Percentiles rank a stretch among this genome's conserved stretches.
phyloP scores from a whole-genome alignment of 257 asterid species.

The Gynochthodes officinalis region DNA sequence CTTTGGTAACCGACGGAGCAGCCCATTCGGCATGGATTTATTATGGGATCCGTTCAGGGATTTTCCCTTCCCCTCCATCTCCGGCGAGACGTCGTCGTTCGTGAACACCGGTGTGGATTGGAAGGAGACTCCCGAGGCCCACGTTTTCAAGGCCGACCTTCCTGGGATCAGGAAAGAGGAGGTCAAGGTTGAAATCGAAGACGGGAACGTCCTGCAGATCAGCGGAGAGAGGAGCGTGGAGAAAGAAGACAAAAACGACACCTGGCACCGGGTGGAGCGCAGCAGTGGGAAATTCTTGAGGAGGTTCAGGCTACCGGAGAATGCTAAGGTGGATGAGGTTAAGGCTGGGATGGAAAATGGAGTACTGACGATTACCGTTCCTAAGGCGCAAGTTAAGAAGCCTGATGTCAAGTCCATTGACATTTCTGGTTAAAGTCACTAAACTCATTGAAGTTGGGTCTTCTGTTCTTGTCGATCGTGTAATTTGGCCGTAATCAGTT shows the following conservation, averaged over 20 bases:
- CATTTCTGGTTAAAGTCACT: conserved; percentile 12
- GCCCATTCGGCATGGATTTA: conserved; percentile 6
- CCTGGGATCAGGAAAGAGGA: conserved; percentile 23
- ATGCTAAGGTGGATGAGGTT: conserved; percentile 9
- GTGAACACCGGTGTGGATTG: conserved; percentile 11
- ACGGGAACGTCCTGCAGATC: conserved; percentile 8
- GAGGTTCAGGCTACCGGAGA: conserved; percentile 22
- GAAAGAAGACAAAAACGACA: conserved; percentile 24
- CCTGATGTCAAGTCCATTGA: conserved; percentile 20
- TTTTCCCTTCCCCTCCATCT: background rate
- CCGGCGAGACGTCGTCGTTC: conserved; percentile 13
- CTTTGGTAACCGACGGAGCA: conserved; percentile 11
- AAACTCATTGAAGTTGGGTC: background rate
- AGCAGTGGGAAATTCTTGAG: conserved; percentile 19
- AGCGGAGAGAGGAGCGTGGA: conserved; percentile 28
- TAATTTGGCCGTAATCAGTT: too few species aligned
- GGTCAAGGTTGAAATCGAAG: conserved; percentile 22
- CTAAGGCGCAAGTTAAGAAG: conserved; percentile 19
- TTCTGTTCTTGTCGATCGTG: background rate
- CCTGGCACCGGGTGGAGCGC: conserved; percentile 22
- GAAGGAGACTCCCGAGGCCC: conserved; percentile 27
- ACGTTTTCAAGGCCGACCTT: conserved; percentile 21
- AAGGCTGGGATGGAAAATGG: conserved; percentile 20
- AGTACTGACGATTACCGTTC: conserved; percentile 18
- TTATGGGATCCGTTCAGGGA: conserved; percentile 22